These are phyloP conservation scores for Pelargonium nanum DNA, from an alignment of 345 rosid species.

Conservation along the genomic window DNA sequence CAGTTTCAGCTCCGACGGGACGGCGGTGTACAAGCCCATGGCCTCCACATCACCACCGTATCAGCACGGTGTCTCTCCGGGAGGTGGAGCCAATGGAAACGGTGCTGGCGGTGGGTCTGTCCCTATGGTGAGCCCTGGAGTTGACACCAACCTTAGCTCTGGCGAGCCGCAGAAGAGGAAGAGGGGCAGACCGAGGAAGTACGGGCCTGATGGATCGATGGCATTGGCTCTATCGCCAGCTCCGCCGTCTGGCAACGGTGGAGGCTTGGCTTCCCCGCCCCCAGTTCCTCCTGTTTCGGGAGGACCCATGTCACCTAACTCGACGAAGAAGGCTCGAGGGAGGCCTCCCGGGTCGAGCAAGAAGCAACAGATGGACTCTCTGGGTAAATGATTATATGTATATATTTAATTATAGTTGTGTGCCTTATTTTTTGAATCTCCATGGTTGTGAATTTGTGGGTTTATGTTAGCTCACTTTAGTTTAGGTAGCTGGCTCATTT, in stretches of 20 bases:
- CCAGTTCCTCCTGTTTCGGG: constrained; percentile 9
- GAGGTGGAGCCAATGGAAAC: constrained; percentile 2
- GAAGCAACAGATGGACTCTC: constrained; percentile 43
- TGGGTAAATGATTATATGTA: constrained; percentile 30
- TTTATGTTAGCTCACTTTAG: too few relatives aligned
- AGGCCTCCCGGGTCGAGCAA: constrained; percentile 80
- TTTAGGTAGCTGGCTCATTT: too few relatives aligned
- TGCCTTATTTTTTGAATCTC: background rate
- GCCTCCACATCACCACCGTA: constrained; percentile 23
- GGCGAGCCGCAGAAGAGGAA: constrained; percentile 39
- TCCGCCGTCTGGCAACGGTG: constrained; percentile 12
- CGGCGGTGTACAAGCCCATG: constrained; percentile 37
- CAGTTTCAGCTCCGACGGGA: constrained; percentile 34
- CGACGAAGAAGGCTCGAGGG: constrained; percentile 62
- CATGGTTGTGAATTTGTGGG: too few relatives aligned
- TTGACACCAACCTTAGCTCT: constrained; percentile 20
- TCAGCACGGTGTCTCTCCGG: too few relatives aligned
- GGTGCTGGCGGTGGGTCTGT: constrained; percentile 8
- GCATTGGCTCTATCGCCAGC: constrained; percentile 26
- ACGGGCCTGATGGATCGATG: constrained; percentile 50
- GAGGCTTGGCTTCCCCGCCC: constrained; percentile 24
- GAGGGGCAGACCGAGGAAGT: constrained; percentile 72
- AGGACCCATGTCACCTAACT: constrained; percentile 27
- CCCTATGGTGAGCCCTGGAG: constrained; percentile 14
- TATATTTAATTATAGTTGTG: background rate